A percentile compares a stretch with the other conserved stretches of the same genome.
phyloP scores from a whole-genome alignment of 352 stramenopile genomes.

The Phytophthora podocarpi region DNA sequence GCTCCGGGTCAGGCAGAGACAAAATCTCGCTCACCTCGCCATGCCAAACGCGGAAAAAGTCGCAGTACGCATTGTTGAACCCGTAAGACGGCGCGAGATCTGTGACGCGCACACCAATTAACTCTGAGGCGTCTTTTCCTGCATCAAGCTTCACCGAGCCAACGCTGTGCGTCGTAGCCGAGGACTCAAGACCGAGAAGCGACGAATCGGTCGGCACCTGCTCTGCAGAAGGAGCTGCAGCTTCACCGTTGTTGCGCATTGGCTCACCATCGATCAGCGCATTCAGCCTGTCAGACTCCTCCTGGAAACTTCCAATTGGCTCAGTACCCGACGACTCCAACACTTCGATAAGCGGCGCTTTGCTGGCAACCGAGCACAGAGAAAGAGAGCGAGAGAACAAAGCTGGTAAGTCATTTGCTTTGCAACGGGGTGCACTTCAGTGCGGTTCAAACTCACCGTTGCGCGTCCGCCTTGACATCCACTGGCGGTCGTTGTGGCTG shows the following conservation, averaged over 20 bases:
- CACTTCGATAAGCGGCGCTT: constrained; percentile 86
- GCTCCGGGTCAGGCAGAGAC: constrained; percentile 92
- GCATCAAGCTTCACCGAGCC: constrained; percentile 20
- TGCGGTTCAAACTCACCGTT: constrained; percentile 31
- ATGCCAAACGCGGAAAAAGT: constrained; percentile 94
- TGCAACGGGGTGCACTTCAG: neutral
- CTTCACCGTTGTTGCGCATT: neutral
- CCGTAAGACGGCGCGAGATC: constrained; percentile 87
- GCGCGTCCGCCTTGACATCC: constrained; percentile 35
- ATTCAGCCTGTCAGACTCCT: constrained; percentile 29
- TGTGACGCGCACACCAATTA: constrained; percentile 42
- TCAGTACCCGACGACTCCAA: constrained; percentile 44
- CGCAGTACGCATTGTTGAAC: constrained; percentile 93
- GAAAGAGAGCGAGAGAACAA: constrained; percentile 1
- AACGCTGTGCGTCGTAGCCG: constrained; percentile 4
- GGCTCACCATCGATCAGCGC: constrained; percentile 26
- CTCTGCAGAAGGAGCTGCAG: neutral
- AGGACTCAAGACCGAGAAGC: constrained; percentile 58
- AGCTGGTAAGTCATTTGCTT: neutral
- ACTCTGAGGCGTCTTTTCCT: constrained; percentile 3
- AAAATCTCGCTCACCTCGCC: constrained; percentile 93
- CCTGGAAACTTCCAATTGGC: constrained; percentile 27
- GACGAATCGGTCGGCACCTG: constrained; percentile 38
- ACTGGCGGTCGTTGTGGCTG: constrained; percentile 60
- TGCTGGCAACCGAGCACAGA: constrained; percentile 26